Evolutionary conservation across 1,284 basidiomycete genomes (phyloP), one percentile per base, ranked within the genome.

Genomic region (Pseudomicrostroma phylloplanum): DNA sequence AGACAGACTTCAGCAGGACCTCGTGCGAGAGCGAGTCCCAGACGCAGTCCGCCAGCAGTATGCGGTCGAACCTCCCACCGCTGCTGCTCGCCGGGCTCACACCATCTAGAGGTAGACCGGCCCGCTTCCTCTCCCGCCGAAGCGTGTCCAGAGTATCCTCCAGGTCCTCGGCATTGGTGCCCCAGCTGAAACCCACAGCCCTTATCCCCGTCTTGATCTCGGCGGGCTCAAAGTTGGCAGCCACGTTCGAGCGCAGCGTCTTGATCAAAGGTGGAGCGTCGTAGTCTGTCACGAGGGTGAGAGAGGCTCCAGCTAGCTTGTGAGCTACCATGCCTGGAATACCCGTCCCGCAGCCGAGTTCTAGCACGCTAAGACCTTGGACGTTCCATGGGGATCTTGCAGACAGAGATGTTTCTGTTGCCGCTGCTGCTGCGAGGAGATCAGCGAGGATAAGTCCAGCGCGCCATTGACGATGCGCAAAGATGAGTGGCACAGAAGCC

Each of bases 381-480:
- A 68, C 51, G 36, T 66, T 56, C 12, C 74, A 62, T n/a, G 66
- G 46, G 3, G 46, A 48, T 3, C n/a, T n/a, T n/a, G 17, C n/a
- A 48, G 46, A 48, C 4, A 9, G 30, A 9, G 30, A 36, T 3
- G 30, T 9, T 9, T 36, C 30, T 36, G 9, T 9, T 36, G 30
- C 30, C 12, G 30, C 30, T 23, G 46, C 66, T n/a, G 56, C 58
- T 1, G 69, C 60, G 54, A 70, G 43, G 26, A 77, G 61, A 40
- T 78, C 77, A 40, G 70, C 64, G 36, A 78, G 66, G 17, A 78
- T 68, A 71, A 78, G 74, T 0, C 77, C 77, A 0, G 77, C 75
- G 11, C 77, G 67, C 77, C 77, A 78, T 61, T 76, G 74, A 15
- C 77, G 69, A 55, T 78, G 77, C 7, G 74, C 75, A 56, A 78